Evolutionary conservation across 352 stramenopile genomes (phyloP).

Genomic region (Globisporangium recalcitrans): DNA sequence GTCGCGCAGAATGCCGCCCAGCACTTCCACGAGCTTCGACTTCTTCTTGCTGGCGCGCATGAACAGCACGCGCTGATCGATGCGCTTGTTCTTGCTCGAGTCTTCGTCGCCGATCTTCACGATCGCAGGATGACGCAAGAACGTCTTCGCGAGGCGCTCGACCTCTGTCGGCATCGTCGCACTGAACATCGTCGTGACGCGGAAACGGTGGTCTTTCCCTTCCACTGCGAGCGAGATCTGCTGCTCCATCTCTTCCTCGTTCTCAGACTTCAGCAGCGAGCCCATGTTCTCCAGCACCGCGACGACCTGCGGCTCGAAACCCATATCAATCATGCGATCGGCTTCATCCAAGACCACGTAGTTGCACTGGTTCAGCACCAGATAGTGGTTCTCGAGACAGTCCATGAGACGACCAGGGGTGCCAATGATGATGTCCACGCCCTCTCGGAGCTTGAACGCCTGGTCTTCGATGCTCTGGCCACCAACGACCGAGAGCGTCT

Average conservation of each 20-base stretch:
- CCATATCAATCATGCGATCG: conserved; percentile 97
- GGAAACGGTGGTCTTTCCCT: conserved; percentile 64
- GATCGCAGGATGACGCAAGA: conserved; percentile 95
- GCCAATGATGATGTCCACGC: conserved; percentile 97
- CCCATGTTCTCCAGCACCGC: conserved; percentile 97
- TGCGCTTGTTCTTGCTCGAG: conserved; percentile 97
- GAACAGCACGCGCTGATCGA: conserved; percentile 95
- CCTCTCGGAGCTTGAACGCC: conserved; percentile 92
- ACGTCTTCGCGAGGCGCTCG: conserved; percentile 95
- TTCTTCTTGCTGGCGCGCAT: conserved; percentile 92
- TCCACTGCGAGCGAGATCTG: conserved; percentile 73
- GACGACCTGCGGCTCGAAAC: conserved; percentile 96
- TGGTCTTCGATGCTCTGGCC: conserved; percentile 96
- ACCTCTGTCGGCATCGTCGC: conserved; percentile 98
- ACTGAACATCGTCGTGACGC: conserved; percentile 96
- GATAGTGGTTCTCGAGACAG: conserved; percentile 95
- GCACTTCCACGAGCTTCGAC: conserved; percentile 71
- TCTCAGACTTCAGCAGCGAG: conserved; percentile 94
- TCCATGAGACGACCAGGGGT: conserved; percentile 98
- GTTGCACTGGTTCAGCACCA: conserved; percentile 99
- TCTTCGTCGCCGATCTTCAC: conserved; percentile 98
- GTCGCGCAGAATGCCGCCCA: conserved; percentile 81
- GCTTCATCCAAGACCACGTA: conserved; percentile 99
- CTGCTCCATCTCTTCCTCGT: conserved; percentile 94
- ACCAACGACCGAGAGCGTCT: conserved; percentile 89